These are phyloP conservation scores for Apiospora sp. DNA, from an alignment of 2,329 filamentous ascomycete species.

Conservation along the genomic window DNA sequence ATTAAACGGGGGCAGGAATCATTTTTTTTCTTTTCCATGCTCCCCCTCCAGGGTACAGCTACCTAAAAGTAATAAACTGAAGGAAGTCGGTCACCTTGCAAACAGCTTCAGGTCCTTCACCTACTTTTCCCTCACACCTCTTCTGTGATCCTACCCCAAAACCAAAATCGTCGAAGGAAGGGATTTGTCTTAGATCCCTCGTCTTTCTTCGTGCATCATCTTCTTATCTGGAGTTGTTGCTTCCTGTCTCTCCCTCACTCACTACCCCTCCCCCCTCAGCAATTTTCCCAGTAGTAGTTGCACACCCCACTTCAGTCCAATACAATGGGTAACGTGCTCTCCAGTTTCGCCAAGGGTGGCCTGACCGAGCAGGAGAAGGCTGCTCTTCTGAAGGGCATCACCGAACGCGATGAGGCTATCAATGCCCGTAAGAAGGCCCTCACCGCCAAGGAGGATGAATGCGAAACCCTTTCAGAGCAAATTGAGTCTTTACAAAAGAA, in stretches of 20 bases:
- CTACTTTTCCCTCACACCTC: constrained; percentile 23
- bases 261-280: not conserved
- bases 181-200: constrained; percentile 14
- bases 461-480: constrained; percentile 44
- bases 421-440: constrained; percentile 44
- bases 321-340: constrained; percentile 51
- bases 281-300: constrained; percentile 4
- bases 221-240: constrained; percentile 9
- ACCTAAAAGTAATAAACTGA: constrained; percentile 4
- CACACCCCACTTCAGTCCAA: constrained; percentile 14
- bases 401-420: constrained; percentile 49
- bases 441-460: constrained; percentile 49
- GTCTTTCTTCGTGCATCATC: constrained; percentile 12
- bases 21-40: constrained; percentile 12
- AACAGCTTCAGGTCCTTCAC: constrained; percentile 25
- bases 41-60: not conserved
- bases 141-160: not conserved
- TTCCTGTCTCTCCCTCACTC: not conserved
- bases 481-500: constrained; percentile 48
- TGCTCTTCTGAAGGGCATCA: constrained; percentile 48
- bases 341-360: constrained; percentile 47
- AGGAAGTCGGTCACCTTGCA: constrained; percentile 13
- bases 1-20: constrained; percentile 13
- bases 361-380: constrained; percentile 43
- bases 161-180: constrained; percentile 10